Conservation (phyloP, 2,329 filamentous ascomycete species). For the Juglanconis oblonga region DNA sequence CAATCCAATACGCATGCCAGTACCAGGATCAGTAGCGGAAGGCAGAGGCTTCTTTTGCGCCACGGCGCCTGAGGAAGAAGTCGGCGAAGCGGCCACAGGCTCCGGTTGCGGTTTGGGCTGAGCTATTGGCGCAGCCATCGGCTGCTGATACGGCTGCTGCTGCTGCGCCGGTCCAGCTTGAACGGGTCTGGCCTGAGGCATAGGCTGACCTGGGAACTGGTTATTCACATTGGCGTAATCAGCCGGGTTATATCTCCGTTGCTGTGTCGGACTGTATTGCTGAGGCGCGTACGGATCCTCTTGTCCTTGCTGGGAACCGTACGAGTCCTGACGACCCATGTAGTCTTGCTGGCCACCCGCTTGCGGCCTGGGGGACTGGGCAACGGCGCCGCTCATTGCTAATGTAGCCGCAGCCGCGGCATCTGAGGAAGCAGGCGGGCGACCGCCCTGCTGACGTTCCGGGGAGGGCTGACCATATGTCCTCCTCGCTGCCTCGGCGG, state of each 20-base stretch:
- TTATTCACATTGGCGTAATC: conserved; percentile 66
- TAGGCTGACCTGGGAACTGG: conserved; percentile 34
- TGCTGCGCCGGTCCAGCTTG: conserved; percentile 34
- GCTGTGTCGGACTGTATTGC: conserved; percentile 41
- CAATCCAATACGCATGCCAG: conserved; percentile 81
- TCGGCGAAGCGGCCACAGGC: conserved; percentile 31
- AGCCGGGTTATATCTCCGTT: conserved; percentile 72
- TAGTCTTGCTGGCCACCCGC: conserved; percentile 32
- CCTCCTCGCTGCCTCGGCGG: conserved; percentile 61
- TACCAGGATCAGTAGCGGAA: conserved; percentile 68
- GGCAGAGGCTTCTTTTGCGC: conserved; percentile 60
- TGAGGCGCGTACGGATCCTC: conserved; percentile 37
- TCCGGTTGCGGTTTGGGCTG: conserved; percentile 39
- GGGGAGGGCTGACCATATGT: conserved; percentile 58
- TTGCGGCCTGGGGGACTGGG: conserved; percentile 29
- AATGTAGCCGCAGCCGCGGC: conserved; percentile 56
- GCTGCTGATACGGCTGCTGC: conserved; percentile 32
- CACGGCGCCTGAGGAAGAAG: conserved; percentile 31
- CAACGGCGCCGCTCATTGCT: conserved; percentile 52
- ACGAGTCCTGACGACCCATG: conserved; percentile 28
- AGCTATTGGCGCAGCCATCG: conserved; percentile 20
- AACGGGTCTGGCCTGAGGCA: conserved; percentile 33
- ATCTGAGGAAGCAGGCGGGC: conserved; percentile 46
- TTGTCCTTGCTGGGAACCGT: conserved; percentile 29
- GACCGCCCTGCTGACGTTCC: conserved; percentile 47